phyloP scores from a whole-genome alignment of 495 filamentous ascomycete species.

The Talaromyces wortmannii region DNA sequence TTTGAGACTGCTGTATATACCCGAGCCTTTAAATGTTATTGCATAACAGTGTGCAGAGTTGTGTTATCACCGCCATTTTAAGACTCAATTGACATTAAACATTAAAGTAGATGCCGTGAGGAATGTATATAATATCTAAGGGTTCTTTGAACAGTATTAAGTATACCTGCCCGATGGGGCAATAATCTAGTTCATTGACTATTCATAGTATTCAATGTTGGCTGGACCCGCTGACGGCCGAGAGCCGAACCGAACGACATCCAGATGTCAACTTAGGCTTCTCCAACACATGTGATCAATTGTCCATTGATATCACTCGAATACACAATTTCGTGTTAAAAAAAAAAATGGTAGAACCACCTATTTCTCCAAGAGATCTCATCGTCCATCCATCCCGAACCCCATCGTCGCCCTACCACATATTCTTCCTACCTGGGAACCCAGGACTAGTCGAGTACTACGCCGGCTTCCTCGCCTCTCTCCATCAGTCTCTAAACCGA shows the following conservation, averaged over 20 bases:
- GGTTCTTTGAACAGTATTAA: no score
- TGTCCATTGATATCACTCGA: background rate
- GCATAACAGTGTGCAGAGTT: no score
- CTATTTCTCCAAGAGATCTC: background rate
- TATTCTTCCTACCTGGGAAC: slow-evolving; percentile 79
- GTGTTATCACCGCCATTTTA: background rate
- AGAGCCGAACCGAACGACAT: background rate
- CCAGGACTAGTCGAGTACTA: slow-evolving; percentile 85
- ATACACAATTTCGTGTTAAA: background rate
- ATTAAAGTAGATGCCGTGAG: no score
- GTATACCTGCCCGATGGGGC: no score
- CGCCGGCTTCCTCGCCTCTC: slow-evolving; percentile 52
- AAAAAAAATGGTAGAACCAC: background rate
- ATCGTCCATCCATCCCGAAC: background rate
- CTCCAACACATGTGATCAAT: background rate
- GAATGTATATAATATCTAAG: no score
- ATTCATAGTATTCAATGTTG: background rate
- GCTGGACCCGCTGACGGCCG: background rate
- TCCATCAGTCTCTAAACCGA: slow-evolving; percentile 17
- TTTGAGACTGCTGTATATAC: no score
- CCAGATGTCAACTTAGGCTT: background rate
- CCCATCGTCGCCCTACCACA: slow-evolving; percentile 12
- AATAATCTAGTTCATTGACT: no score
- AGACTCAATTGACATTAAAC: no score
- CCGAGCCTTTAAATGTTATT: no score